These are phyloP conservation scores for Lasiodiplodia gonubiensis DNA, from an alignment of 2,329 filamentous ascomycete genomes.

Conservation along the genomic window DNA sequence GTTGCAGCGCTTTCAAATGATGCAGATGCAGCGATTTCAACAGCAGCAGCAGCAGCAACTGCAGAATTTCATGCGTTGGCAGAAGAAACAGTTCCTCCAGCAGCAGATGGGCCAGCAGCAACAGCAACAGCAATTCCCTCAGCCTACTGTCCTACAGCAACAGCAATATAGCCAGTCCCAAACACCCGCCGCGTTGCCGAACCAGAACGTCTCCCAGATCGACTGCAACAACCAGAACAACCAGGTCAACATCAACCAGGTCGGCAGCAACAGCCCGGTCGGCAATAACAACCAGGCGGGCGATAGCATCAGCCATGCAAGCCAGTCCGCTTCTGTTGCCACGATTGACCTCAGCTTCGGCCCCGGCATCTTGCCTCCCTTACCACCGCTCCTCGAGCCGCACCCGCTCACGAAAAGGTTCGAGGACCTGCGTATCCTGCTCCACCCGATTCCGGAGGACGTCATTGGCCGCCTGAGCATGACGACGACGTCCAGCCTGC, in stretches of 20 bases:
- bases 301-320: neutral
- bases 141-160: neutral
- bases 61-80: neutral
- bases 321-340: too few species aligned
- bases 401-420: constrained; percentile 1
- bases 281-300: too few species aligned
- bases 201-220: neutral
- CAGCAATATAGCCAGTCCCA: neutral
- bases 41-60: neutral
- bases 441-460: neutral
- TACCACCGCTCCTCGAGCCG: constrained; percentile 4
- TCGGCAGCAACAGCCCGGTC: too few species aligned
- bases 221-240: neutral
- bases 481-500: constrained; percentile 5
- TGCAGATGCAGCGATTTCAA: neutral
- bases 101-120: neutral
- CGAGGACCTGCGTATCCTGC: neutral
- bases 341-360: neutral
- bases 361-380: neutral
- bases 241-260: neutral
- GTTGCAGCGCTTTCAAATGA: neutral
- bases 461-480: neutral
- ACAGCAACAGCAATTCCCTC: neutral
- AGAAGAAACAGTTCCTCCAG: neutral
- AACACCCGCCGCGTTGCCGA: neutral